Evolutionary conservation across 2,329 filamentous ascomycete genomes (phyloP), one percentile per base, ranked within the genome.

Genomic region (Curvularia sp.): DNA sequence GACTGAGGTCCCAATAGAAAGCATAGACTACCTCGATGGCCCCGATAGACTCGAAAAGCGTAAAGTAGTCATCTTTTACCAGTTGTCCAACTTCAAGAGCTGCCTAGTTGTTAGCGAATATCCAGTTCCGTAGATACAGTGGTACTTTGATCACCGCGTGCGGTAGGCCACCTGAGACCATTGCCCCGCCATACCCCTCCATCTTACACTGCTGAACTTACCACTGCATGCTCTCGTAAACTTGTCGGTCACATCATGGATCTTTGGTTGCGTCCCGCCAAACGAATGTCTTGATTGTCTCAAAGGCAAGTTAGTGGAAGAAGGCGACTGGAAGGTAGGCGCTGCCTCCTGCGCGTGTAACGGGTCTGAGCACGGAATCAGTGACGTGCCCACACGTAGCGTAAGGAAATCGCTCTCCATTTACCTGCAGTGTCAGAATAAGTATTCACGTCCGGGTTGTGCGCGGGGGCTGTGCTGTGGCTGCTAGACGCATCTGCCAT

Each of bases 41-140:
- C 62, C 92, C 91, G 67, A 99, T 95, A 49, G 93, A 90, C 79
- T 98, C 95, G 68, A 97, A 97, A 4, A 99, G 84, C 1, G 93
- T 96, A 72, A 99, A 98, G 74, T 87, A 88, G 44, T 90, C 91
- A 92, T 98, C 93, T 80, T 97, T 97, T 63, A 98, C 85, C 3
- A 99, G 85, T 67, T 96, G 88, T 31, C 95, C 95, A 7, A 90
- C 87, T 47, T 85, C 79, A 57, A 98, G 81, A 61, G 87, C 93
- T 96, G 61, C 20, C 8, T 41, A 30, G 15, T 38, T 50, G 24
- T 75, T 20, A 73, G 69, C 56, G 15, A 31, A 24, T 39, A 49
- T 42, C 50, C 18, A 13, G 13, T 15, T 12, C 33, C n/a, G 2
- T 28, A 12, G 4, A 52, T 49, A 58, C 51, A 42, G 57, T 49